A percentile compares a stretch with the other conserved stretches of the same genome.
phyloP scores from a whole-genome alignment of 202 grass and related monocot genomes.

The Musa balbisiana region DNA sequence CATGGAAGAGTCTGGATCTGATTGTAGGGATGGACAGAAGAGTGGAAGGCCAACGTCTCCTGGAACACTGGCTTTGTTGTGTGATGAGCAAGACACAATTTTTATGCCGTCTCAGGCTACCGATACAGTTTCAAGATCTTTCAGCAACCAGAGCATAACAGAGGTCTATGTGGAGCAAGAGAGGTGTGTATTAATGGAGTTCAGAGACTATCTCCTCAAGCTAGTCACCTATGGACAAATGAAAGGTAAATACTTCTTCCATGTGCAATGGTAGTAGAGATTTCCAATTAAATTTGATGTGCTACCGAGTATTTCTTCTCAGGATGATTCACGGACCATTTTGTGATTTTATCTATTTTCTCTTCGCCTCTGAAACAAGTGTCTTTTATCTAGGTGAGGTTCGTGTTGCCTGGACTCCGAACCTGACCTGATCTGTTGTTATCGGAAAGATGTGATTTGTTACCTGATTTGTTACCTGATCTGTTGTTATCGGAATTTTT shows the following conservation, averaged over 20 bases:
- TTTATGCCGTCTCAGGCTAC: conserved; percentile 42
- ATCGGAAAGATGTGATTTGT: neutral
- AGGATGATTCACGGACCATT: neutral
- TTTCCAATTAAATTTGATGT: neutral
- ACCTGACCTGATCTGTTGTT: neutral
- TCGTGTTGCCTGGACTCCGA: neutral
- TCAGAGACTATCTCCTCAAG: conserved; percentile 65
- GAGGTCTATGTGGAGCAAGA: conserved; percentile 80
- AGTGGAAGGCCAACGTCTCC: conserved; percentile 71
- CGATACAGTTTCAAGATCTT: conserved; percentile 17
- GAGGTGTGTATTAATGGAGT: conserved; percentile 59
- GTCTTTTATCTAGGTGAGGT: neutral
- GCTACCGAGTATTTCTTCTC: neutral
- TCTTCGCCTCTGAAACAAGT: neutral
- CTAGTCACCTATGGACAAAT: conserved; percentile 55
- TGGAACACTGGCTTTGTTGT: conserved; percentile 76
- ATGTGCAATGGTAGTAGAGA: neutral
- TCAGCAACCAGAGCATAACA: conserved; percentile 36
- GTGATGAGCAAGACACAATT: conserved; percentile 68
- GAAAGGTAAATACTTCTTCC: conserved; percentile 44
- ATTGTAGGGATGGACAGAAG: conserved; percentile 47
- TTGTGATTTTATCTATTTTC: neutral
- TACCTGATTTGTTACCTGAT: neutral
- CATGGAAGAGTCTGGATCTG: conserved; percentile 44
- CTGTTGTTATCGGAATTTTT: neutral